These are phyloP conservation scores for Potentilla sterilis DNA, from an alignment of 306 rosid genomes.

Conservation along the genomic window DNA sequence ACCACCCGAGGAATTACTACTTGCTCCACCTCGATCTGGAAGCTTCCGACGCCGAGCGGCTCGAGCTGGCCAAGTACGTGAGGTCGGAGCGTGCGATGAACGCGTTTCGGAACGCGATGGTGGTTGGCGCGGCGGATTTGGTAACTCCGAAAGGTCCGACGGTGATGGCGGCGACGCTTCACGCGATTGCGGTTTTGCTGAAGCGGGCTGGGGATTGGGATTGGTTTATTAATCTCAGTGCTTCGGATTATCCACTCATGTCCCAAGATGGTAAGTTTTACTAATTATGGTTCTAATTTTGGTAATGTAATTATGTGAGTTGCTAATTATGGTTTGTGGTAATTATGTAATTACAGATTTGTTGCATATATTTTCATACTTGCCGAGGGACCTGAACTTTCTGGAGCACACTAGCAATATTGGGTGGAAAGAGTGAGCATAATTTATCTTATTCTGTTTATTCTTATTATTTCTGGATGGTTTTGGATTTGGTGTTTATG, in stretches of 20 bases:
- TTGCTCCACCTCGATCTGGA: conserved; percentile 83
- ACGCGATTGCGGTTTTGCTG: conserved; percentile 66
- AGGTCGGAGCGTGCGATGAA: conserved; percentile 44
- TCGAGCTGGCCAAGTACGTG: conserved; percentile 65
- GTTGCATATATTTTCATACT: conserved; percentile 76
- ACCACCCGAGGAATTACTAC: conserved; percentile 81
- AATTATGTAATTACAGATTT: conserved; percentile 41
- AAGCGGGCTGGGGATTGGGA: conserved; percentile 70
- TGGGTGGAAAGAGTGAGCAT: conserved; percentile 96
- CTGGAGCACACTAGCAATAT: conserved; percentile 79
- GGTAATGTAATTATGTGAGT: too few relatives aligned
- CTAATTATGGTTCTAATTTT: neutral
- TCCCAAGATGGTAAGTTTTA: conserved; percentile 68
- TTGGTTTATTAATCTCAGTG: conserved; percentile 87
- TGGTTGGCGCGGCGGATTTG: conserved; percentile 71
- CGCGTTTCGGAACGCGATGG: conserved; percentile 74
- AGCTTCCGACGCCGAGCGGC: conserved; percentile 72
- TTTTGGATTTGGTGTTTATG: neutral
- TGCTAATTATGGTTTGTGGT: neutral
- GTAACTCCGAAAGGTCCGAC: conserved; percentile 81
- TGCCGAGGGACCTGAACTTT: conserved; percentile 86
- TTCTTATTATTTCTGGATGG: conserved; percentile 14
- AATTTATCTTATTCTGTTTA: neutral
- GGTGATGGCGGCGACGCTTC: conserved; percentile 70
- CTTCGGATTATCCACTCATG: conserved; percentile 90